Percentiles rank a stretch among this genome's conserved stretches.
phyloP scores from a whole-genome alignment of 1,284 basidiomycete genomes.

The Apiotrichum gracile region DNA sequence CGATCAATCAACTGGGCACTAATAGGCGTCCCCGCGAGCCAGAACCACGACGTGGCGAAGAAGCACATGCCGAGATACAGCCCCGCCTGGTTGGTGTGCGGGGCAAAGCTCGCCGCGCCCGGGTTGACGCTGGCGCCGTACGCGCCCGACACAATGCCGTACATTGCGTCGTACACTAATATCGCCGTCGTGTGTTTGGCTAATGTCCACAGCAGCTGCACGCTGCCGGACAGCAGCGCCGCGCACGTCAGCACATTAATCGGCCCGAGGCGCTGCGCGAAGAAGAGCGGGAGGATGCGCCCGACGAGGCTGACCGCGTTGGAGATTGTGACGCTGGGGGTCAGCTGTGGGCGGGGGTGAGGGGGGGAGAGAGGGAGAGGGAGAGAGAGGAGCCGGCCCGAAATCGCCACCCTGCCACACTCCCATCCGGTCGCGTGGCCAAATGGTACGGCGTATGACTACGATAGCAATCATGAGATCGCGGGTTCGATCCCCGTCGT shows the following conservation, averaged over 20 bases:
- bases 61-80: slow-evolving; percentile 36
- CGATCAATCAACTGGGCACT: slow-evolving; percentile 27
- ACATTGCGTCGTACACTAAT: slow-evolving; percentile 28
- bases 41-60: slow-evolving; percentile 26
- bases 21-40: slow-evolving; percentile 30
- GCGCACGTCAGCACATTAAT: slow-evolving; percentile 34
- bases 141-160: slow-evolving; percentile 27
- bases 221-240: slow-evolving; percentile 18
- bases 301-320: slow-evolving; percentile 34
- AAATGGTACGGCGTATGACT: slow-evolving; percentile 2
- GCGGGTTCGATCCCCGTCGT: slow-evolving; percentile 3
- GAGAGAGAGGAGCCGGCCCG: too few relatives aligned
- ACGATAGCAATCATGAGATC: slow-evolving; percentile 1
- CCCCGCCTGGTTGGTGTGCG: slow-evolving; percentile 27
- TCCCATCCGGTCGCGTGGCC: slow-evolving; percentile 1
- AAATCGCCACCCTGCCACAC: too few relatives aligned
- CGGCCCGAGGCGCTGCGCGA: slow-evolving; percentile 28
- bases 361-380: too few relatives aligned
- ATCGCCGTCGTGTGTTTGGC: slow-evolving; percentile 17
- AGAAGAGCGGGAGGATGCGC: slow-evolving; percentile 31
- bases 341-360: neutral
- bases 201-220: slow-evolving; percentile 30
- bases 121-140: slow-evolving; percentile 31
- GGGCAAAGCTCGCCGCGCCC: slow-evolving; percentile 28
- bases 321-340: slow-evolving; percentile 19